Conservation (phyloP, 148 eudicot genomes). For the Hydrangea macrophylla region DNA sequence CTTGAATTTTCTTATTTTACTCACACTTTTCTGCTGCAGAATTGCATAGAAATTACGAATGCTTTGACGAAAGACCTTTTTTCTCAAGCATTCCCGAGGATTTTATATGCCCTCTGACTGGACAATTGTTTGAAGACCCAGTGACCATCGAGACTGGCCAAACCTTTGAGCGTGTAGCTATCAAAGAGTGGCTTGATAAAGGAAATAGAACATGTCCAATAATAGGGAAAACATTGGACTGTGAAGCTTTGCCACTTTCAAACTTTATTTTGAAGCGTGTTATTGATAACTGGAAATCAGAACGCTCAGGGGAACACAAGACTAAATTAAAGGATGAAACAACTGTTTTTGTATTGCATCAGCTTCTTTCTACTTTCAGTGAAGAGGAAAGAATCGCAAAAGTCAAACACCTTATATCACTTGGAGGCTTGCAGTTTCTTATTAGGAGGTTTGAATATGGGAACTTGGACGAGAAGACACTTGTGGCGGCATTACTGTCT, state of each 20-base stretch:
- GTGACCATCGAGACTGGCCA: constrained; percentile 57
- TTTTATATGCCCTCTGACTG: constrained; percentile 51
- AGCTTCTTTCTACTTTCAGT: constrained; percentile 32
- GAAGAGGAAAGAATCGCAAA: constrained; percentile 27
- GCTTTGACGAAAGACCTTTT: constrained; percentile 11
- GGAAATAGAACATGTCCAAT: constrained; percentile 44
- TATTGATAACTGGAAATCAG: constrained; percentile 40
- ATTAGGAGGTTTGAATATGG: constrained; percentile 33
- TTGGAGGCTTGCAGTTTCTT: constrained; percentile 47
- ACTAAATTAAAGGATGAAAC: constrained; percentile 20
- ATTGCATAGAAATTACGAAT: constrained; percentile 13
- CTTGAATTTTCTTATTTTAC: constrained; percentile 3
- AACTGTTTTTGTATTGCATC: constrained; percentile 28
- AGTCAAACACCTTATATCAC: constrained; percentile 31
- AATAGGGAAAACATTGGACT: constrained; percentile 28
- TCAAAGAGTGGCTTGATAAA: constrained; percentile 36
- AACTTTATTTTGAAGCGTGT: constrained; percentile 50
- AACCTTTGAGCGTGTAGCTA: constrained; percentile 46
- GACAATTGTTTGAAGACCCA: constrained; percentile 44
- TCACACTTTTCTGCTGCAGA: constrained; percentile 17
- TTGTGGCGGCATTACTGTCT: constrained; percentile 27
- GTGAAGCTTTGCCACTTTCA: constrained; percentile 31
- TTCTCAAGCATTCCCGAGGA: constrained; percentile 35
- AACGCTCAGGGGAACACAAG: constrained; percentile 15
- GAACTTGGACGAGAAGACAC: constrained; percentile 34